phyloP scores from a whole-genome alignment of 2,329 filamentous ascomycete species.

The Rhynchosporium agropyri region DNA sequence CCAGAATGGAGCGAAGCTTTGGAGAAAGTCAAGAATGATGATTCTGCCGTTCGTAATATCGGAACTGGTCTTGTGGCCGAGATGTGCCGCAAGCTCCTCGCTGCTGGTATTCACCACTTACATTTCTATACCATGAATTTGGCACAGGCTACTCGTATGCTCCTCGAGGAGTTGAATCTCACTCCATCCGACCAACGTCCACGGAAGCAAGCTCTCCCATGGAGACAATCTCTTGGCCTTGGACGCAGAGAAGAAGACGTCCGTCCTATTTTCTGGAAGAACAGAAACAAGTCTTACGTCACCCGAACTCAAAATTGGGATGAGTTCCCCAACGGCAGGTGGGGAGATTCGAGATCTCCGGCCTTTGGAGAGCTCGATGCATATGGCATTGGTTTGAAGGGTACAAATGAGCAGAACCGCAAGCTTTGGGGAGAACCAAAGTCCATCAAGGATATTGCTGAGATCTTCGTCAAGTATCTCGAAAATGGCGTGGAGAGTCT shows the following conservation, averaged over 20 bases:
- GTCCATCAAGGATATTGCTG: constrained; percentile 76
- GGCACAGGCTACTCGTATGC: constrained; percentile 89
- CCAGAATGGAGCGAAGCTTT: constrained; percentile 77
- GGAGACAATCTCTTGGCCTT: constrained; percentile 91
- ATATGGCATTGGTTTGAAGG: constrained; percentile 91
- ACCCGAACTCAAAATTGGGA: constrained; percentile 98
- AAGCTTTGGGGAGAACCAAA: constrained; percentile 90
- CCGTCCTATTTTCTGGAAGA: constrained; percentile 97
- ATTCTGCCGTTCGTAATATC: constrained; percentile 86
- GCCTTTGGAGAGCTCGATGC: constrained; percentile 94
- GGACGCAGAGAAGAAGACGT: constrained; percentile 92
- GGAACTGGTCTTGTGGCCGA: constrained; percentile 86
- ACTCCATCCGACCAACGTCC: constrained; percentile 77
- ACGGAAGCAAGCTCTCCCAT: constrained; percentile 87
- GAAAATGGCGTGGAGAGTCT: constrained; percentile 77
- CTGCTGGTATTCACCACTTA: constrained; percentile 77
- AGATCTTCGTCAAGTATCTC: constrained; percentile 85
- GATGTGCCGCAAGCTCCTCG: constrained; percentile 85
- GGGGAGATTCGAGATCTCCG: constrained; percentile 95
- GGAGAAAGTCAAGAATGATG: constrained; percentile 95
- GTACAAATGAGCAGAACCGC: constrained; percentile 93
- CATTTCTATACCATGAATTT: constrained; percentile 99
- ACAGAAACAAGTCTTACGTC: constrained; percentile 94
- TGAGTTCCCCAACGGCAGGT: constrained; percentile 97
- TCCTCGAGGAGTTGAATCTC: constrained; percentile 86